Percentiles rank a stretch among this genome's conserved stretches.
These are phyloP conservation scores for Lactarius akahatsu DNA, from an alignment of 768 basidiomycete genomes.

Conservation along the genomic window DNA sequence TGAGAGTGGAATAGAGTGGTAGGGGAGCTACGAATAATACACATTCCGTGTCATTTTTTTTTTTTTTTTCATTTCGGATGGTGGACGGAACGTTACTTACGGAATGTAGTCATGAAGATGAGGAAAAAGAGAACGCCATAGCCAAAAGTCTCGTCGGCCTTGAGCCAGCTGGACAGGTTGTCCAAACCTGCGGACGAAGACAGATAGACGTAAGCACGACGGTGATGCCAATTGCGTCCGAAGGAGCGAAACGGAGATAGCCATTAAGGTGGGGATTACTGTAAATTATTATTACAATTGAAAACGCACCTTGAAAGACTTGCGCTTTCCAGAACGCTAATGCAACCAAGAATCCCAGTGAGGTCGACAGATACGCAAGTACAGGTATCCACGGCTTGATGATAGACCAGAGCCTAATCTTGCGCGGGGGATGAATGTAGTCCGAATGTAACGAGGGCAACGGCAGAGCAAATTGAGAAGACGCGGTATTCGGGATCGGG, in stretches of 20 bases:
- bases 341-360: slow-evolving; percentile 73
- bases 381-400: slow-evolving; percentile 76
- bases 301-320: slow-evolving; percentile 71
- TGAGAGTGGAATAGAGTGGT: slow-evolving; percentile 91
- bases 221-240: slow-evolving; percentile 13
- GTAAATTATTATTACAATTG: not conserved
- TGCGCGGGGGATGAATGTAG: slow-evolving; percentile 28
- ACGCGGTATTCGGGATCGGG: slow-evolving; percentile 7
- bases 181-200: slow-evolving; percentile 62
- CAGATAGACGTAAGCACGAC: slow-evolving; percentile 23
- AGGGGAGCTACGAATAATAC: slow-evolving; percentile 61
- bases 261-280: slow-evolving; percentile 13
- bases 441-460: slow-evolving; percentile 27
- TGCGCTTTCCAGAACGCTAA: slow-evolving; percentile 81
- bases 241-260: slow-evolving; percentile 25
- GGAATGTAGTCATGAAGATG: slow-evolving; percentile 85
- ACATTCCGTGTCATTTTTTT: slow-evolving; percentile 9
- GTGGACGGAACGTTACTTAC: slow-evolving; percentile 47
- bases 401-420: slow-evolving; percentile 40
- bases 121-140: slow-evolving; percentile 76
- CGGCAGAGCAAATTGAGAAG: slow-evolving; percentile 26
- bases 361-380: slow-evolving; percentile 74
- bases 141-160: slow-evolving; percentile 68
- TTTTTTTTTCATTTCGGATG: slow-evolving; percentile 22
- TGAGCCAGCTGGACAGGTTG: slow-evolving; percentile 74